Evolutionary conservation across 495 filamentous ascomycete species (phyloP), one percentile per base, ranked within the genome.

Genomic region (Podospora sp.): DNA sequence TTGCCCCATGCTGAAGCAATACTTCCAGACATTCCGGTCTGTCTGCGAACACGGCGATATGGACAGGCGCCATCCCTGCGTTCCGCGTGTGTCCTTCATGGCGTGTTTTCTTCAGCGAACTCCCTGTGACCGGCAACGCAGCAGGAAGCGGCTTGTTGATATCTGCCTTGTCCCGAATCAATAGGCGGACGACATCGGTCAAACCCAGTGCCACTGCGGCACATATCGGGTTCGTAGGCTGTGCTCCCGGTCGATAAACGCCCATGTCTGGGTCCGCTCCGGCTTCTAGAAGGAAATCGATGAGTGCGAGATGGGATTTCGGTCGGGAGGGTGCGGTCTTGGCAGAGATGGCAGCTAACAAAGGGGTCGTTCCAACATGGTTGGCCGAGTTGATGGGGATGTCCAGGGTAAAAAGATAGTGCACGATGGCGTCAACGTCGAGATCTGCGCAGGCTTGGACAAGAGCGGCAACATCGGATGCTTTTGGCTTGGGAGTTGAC

Each of bases 261-360:
- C 35, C 59, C 0, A 55, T 50, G 21, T 75, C 69, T 0, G 68
- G 57, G n/a, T 75, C 66, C 0, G 73, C 73, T 4, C 73, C 73
- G 58, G 36, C 66, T 24, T 74, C 73, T 0, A 75, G 68, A 0
- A 75, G 35, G 21, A 75, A 62, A 0, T 46, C 35, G 7, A 75
- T 50, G 26, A 75, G 63, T 20, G 66, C 72, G 20, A 68, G 55
- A 0, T 72, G 72, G 18, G 29, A 6, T 35, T 21, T 60, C 22
- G 26, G 58, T 26, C 58, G 58, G 29, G 8, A 8, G 8, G 29
- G 29, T 8, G 29, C 29, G 8, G 4, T 4, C 29, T 33, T 33
- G 3, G 29, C 29, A 8, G 29, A 3, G 8, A 33, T 33, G 29
- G 29, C 29, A 8, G 29, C 29, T 8, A 33, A 33, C 3, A 33